Conservation (phyloP, 139 green algal species). For the Haematococcus lacustris region DNA sequence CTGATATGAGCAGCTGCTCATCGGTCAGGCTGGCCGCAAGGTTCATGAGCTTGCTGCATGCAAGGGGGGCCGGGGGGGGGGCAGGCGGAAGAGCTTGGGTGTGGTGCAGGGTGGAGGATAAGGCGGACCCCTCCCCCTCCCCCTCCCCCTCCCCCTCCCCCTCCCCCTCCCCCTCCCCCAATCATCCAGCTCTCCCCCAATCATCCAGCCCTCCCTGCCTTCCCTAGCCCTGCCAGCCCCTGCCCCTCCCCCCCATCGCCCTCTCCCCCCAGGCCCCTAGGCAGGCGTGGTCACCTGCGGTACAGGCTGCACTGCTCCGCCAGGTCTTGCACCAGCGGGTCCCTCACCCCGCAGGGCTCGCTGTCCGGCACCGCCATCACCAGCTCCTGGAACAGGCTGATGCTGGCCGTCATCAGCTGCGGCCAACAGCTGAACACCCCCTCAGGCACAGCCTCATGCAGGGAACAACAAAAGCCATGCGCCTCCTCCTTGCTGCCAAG, state of each 20-base stretch:
- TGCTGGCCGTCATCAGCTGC: conserved; percentile 17
- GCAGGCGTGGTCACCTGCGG: too few relatives aligned
- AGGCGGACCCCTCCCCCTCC: too few relatives aligned
- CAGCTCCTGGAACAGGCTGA: conserved; percentile 20
- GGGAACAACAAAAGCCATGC: neutral
- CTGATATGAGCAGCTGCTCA: conserved; percentile 1
- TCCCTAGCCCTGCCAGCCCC: too few relatives aligned
- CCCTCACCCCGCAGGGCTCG: conserved; percentile 23
- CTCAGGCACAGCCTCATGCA: neutral
- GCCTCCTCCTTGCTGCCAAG: neutral
- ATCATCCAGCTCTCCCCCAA: neutral
- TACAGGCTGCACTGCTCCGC: conserved; percentile 24
- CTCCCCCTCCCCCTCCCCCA: neutral
- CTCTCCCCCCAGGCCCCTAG: too few relatives aligned
- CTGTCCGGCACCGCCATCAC: conserved; percentile 9
- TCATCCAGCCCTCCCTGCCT: neutral
- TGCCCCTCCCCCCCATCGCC: too few relatives aligned
- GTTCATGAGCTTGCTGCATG: conserved; percentile 1
- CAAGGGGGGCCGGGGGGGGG: too few relatives aligned
- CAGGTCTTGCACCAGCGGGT: conserved; percentile 39
- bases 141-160: too few relatives aligned
- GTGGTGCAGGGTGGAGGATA: too few relatives aligned
- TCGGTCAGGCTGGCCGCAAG: neutral
- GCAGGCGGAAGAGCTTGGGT: too few relatives aligned
- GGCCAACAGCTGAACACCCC: neutral